These are phyloP conservation scores for Onygenales sp. DNA, from an alignment of 2,329 filamentous ascomycete species.

Conservation along the genomic window DNA sequence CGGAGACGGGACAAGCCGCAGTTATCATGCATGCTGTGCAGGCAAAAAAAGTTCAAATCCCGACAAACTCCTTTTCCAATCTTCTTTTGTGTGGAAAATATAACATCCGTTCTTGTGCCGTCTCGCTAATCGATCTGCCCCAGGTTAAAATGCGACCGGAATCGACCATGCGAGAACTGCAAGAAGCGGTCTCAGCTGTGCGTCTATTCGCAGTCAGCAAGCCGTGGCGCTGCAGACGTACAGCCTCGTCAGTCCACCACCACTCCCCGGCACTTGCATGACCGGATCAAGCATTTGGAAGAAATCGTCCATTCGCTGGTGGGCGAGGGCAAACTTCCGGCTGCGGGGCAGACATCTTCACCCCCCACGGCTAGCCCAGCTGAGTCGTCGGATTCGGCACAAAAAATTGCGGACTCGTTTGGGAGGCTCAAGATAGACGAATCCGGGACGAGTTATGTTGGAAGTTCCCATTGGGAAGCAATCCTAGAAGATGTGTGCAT, in stretches of 20 bases:
- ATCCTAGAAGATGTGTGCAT: conserved; percentile 20
- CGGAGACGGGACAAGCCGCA: conserved; percentile 8
- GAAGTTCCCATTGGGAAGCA: conserved; percentile 22
- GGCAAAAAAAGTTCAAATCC: neutral
- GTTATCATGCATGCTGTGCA: conserved; percentile 7
- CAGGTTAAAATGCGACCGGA: conserved; percentile 9
- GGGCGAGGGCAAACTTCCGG: neutral
- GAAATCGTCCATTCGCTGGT: conserved; percentile 17
- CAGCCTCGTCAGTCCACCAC: neutral
- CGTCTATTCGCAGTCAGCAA: neutral
- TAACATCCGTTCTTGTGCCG: too few relatives aligned
- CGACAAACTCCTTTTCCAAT: too few relatives aligned
- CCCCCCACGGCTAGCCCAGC: neutral
- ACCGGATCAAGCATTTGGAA: conserved; percentile 14
- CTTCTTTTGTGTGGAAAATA: too few relatives aligned
- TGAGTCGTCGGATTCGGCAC: neutral
- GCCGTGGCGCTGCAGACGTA: neutral
- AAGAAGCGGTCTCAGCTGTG: conserved; percentile 4
- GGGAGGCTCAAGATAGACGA: conserved; percentile 14
- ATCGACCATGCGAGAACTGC: conserved; percentile 8
- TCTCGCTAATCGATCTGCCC: neutral
- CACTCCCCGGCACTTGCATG: conserved; percentile 2
- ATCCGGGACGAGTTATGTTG: conserved; percentile 20
- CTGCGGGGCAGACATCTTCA: neutral
- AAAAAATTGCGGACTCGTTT: conserved; percentile 1